Evolutionary conservation across 106 monocot species (phyloP), one percentile per base, ranked within the genome.

Genomic region (Allium fistulosum): DNA sequence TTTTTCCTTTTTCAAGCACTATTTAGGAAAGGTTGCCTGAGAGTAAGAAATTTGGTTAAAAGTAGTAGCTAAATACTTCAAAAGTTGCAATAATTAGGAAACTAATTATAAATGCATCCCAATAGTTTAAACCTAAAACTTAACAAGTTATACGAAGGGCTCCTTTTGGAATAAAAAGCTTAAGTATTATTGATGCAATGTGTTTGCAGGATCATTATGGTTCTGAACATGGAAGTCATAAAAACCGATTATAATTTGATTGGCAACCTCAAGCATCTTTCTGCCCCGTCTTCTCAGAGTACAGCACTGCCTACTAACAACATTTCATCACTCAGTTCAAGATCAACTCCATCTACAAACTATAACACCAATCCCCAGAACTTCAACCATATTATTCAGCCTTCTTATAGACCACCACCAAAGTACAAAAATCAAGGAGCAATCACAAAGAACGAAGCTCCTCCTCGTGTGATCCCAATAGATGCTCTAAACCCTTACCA

Each of bases 401-500:
- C 92, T 58, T 83, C 92, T 55, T 97, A 97, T 75, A 84, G 83
- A 74, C 99, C 90, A 53, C 80, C 82, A 66, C 90, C 99, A 58
- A 84, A 80, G 59, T 99, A 87, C 71, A 90, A 70, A 73, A 77
- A 58, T 62, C 83, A 78, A 52, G 90, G 92, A 0, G 73, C 93
- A 61, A 87, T 99, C 7, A 71, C 79, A 73, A 92, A 79, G 71
- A 99, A 99, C 60, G 93, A 90, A n/a, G 87, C 92, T 53, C 97
- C 97, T 57, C 69, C 97, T 52, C 70, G 87, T 10, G 78, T 99
- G 58, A 83, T 92, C 26, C 97, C 97, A 11, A 92, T 99, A 69
- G 68, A 82, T 48, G 83, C 84, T 70, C 76, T 99, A 53, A 99
- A 92, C 69, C 97, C 97, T 46, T 99, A 99, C 67, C 92, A 92